A percentile compares a stretch with the other conserved stretches of the same genome.
Conservation (phyloP, 495 filamentous ascomycete genomes). For the Saxispiralis lemnorum region DNA sequence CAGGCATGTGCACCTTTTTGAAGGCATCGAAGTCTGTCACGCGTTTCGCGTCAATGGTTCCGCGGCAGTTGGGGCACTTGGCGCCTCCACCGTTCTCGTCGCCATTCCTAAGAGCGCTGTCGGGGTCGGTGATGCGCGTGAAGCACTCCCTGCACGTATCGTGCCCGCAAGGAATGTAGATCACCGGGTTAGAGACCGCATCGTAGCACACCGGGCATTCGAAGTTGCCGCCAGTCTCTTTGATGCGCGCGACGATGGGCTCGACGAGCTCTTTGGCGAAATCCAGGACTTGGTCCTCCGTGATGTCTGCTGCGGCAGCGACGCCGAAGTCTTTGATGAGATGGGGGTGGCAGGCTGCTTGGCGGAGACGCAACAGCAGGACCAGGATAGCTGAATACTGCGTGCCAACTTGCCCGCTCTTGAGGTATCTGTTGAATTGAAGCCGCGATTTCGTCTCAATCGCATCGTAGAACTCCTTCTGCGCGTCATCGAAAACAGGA, state of each 20-base stretch:
- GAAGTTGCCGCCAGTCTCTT: slow-evolving; percentile 32
- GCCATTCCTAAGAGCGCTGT: slow-evolving; percentile 35
- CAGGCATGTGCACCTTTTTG: slow-evolving; percentile 51
- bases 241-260: slow-evolving; percentile 51
- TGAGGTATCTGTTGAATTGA: slow-evolving; percentile 62
- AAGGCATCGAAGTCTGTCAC: slow-evolving; percentile 62
- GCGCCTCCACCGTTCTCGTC: slow-evolving; percentile 32
- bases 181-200: slow-evolving; percentile 51
- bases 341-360: slow-evolving; percentile 85
- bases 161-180: slow-evolving; percentile 78
- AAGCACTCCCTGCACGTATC: slow-evolving; percentile 66
- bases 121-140: slow-evolving; percentile 48
- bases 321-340: slow-evolving; percentile 60
- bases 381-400: slow-evolving; percentile 77
- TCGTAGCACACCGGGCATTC: slow-evolving; percentile 73
- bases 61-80: slow-evolving; percentile 65
- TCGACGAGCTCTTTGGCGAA: slow-evolving; percentile 46
- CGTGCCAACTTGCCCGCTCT: slow-evolving; percentile 49
- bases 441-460: slow-evolving; percentile 51
- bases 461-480: slow-evolving; percentile 51
- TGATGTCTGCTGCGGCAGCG: slow-evolving; percentile 31
- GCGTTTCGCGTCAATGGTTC: slow-evolving; percentile 41
- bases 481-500: slow-evolving; percentile 57
- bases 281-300: slow-evolving; percentile 39
- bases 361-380: slow-evolving; percentile 71